phyloP scores from a whole-genome alignment of 179 eudicot genomes.

The Heliamphora pulchella region DNA sequence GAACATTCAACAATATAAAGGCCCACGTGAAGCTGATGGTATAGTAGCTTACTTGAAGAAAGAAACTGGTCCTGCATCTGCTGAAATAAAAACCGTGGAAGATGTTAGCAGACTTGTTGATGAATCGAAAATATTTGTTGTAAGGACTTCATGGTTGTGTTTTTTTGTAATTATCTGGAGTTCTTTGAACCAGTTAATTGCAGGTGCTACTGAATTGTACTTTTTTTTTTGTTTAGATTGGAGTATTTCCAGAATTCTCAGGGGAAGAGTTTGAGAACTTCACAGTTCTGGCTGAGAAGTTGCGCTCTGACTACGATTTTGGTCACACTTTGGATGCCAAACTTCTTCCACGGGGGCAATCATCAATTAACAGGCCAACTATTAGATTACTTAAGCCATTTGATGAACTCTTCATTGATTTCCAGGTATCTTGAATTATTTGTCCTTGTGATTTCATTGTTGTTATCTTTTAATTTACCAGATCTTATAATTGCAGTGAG shows the following conservation, averaged over 20 bases:
- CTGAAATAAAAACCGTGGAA: slow-evolving; percentile 40
- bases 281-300: slow-evolving; percentile 58
- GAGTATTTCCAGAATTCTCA: slow-evolving; percentile 71
- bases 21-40: slow-evolving; percentile 71
- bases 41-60: slow-evolving; percentile 53
- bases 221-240: slow-evolving; percentile 44
- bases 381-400: slow-evolving; percentile 85
- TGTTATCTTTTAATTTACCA: not conserved
- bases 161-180: not conserved
- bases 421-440: slow-evolving; percentile 36
- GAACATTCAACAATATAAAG: slow-evolving; percentile 69
- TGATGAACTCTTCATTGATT: slow-evolving; percentile 82
- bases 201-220: not conserved
- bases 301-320: slow-evolving; percentile 80
- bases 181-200: not conserved
- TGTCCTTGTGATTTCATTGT: not conserved
- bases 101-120: slow-evolving; percentile 38
- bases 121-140: slow-evolving; percentile 41
- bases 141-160: slow-evolving; percentile 24
- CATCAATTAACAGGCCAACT: slow-evolving; percentile 54
- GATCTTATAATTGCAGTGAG: not conserved
- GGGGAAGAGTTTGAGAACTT: slow-evolving; percentile 72
- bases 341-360: slow-evolving; percentile 71
- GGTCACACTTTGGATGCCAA: slow-evolving; percentile 74
- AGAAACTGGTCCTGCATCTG: slow-evolving; percentile 57